Evolutionary conservation across 202 grass and related monocot species (phyloP).

Genomic region (Schoenoplectus tabernaemontani): DNA sequence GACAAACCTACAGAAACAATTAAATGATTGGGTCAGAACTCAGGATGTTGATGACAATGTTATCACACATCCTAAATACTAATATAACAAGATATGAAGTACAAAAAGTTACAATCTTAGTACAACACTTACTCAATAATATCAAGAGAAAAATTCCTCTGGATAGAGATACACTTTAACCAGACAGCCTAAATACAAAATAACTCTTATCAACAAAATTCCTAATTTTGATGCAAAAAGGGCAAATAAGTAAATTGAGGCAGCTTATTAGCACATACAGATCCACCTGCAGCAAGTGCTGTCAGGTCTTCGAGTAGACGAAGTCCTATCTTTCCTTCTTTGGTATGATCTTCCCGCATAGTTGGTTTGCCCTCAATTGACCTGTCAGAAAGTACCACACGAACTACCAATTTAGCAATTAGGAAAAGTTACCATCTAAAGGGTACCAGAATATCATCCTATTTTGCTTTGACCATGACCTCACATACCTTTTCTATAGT

Average conservation of each 20-base stretch:
- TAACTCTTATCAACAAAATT: conserved; percentile 30
- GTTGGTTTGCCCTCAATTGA: conserved; percentile 32
- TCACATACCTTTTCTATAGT: neutral
- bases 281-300: conserved; percentile 99
- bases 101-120: neutral
- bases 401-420: conserved; percentile 28
- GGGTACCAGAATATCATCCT: neutral
- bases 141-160: conserved; percentile 89
- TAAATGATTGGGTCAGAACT: neutral
- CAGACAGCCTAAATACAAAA: conserved; percentile 54
- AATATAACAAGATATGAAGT: neutral
- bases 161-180: conserved; percentile 72
- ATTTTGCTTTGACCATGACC: neutral
- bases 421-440: conserved; percentile 17
- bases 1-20: conserved; percentile 60
- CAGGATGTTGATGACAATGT: neutral
- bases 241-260: conserved; percentile 13
- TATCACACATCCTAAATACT: neutral
- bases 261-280: conserved; percentile 73
- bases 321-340: conserved; percentile 82
- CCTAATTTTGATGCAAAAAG: conserved; percentile 1
- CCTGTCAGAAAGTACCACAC: conserved; percentile 36
- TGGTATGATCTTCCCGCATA: conserved; percentile 52
- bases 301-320: conserved; percentile 96
- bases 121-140: conserved; percentile 77